Base-by-base conservation (phyloP, 2,329 filamentous ascomycete species). In the Pseudogymnoascus sp. region DNA sequence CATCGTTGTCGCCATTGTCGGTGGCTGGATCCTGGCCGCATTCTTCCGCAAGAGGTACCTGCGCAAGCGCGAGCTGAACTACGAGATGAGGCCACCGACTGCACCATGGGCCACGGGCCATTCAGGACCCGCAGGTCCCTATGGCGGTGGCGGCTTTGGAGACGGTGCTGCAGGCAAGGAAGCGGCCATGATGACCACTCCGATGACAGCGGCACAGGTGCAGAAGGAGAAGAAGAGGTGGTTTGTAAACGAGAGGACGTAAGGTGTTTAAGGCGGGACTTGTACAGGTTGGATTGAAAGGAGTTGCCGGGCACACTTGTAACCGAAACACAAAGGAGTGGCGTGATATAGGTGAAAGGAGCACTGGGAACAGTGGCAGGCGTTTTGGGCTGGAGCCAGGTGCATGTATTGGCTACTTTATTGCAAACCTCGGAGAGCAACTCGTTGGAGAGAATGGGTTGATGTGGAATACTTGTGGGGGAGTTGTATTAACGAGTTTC, bases 21-120 rank as follows among this genome's bases (percentile, higher is more conserved):
- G 79, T 62, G 82, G 90, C 68, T 88, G 87, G 79, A 75, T 87
- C 38, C 79, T 83, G 16, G 87, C 86, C 38, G 84, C 86, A 69
- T 82, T 88, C 72, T 84, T 90, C 75, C 88, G 90, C 66, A 85
- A 86, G 62, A 86, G 87, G 66, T 88, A 92, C 74, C 78, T 90
- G 65, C 84, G 84, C 65, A 88, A 85, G 75, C 85, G 81, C 74
- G 86, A 89, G 68, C 79, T 79, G 57, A 70, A 69, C 65, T 67
- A 67, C 59, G 74, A 75, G 65, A 71, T 73, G 65, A 65, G 68
- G 47, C 69, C 69, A 12, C 72, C 72, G 7, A 70, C 71, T n/a
- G 65, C 67, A 30, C 68, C 73, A 8, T 71, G 72, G 68, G 73
- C 11, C 38, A 54, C 47, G 1, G 57, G 57, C 18, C 35, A 37